Base-by-base conservation (phyloP, 495 filamentous ascomycete genomes). In the Penicillium manginii region DNA sequence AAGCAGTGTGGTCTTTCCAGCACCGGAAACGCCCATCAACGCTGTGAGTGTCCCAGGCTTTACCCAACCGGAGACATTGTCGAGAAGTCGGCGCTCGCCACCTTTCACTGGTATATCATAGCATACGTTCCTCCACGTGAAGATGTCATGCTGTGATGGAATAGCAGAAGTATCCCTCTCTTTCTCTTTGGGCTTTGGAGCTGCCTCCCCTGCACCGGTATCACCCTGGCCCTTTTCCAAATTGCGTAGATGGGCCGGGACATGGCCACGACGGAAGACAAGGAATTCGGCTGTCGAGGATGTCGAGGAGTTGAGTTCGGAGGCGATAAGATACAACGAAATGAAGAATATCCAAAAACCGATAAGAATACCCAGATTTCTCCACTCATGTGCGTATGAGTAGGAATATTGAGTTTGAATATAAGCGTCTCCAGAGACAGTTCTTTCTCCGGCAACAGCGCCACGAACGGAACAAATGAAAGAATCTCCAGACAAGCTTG, bases 91-190 rank as follows among this genome's bases (percentile, higher is more conserved):
- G 19, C 83, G 78, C 48, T 86, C 72, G 2, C 81, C 83, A 35
- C 78, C 82, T 53, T 87, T 79, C 61, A 83, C 78, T 3, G 82
- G 83, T 33, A 91, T 87, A 51, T 83, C 83, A 57, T 91, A 93
- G 67, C 83, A 86, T 10, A 96, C 81, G 59, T 88, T 80, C 60
- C 87, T 81, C 88, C 88, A 93, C 6, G 88, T 90, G 53, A 93
- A 85, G 26, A 93, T 83, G 58, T 86, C 87, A 51, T 73, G 75
- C 49, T 76, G 72, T 2, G 80, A 67, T 81, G 85, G 58, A 76
- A 80, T 52, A 1, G 51, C 65, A 59, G 69, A 62, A 62, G 73
- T 46, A 12, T 66, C 35, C 43, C 58, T 55, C 19, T 64, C 58
- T 0, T 37, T 17, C 14, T 74, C 23, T 60, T 12, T n/a, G 12